These are phyloP conservation scores for Ziziphus jujuba DNA, from an alignment of 306 rosid genomes.

Conservation along the genomic window DNA sequence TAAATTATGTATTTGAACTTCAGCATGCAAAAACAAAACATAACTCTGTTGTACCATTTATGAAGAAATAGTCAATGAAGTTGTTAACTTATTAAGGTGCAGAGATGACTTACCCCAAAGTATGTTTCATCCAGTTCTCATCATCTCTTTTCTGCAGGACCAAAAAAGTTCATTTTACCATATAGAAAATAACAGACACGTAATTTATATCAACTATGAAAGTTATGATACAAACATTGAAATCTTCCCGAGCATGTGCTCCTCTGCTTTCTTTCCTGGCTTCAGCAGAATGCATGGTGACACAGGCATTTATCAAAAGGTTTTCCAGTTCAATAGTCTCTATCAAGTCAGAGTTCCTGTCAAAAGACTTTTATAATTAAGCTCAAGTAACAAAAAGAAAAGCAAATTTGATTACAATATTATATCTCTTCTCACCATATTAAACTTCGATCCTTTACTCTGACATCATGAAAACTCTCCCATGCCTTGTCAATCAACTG, in stretches of 20 bases:
- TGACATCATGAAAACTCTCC: slow-evolving; percentile 75
- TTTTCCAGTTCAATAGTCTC: slow-evolving; percentile 91
- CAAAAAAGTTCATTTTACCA: slow-evolving; percentile 19
- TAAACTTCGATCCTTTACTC: slow-evolving; percentile 66
- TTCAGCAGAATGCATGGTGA: slow-evolving; percentile 95
- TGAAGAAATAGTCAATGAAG: no score
- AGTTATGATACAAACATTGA: slow-evolving; percentile 44
- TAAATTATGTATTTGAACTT: no score
- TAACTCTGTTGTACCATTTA: no score
- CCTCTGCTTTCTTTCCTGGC: slow-evolving; percentile 97
- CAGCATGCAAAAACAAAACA: no score
- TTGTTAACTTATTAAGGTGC: not conserved
- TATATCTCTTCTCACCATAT: slow-evolving; percentile 54
- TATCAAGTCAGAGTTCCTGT: slow-evolving; percentile 84
- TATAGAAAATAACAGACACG: slow-evolving; percentile 8
- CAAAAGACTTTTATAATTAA: slow-evolving; percentile 8
- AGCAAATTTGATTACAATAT: not conserved
- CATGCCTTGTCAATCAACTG: slow-evolving; percentile 69
- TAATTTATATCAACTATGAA: not conserved
- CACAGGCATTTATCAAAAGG: slow-evolving; percentile 80
- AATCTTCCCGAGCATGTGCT: slow-evolving; percentile 95
- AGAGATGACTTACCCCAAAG: slow-evolving; percentile 72
- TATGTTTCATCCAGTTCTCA: slow-evolving; percentile 88
- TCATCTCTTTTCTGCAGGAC: slow-evolving; percentile 90
- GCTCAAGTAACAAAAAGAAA: slow-evolving; percentile 3